Evolutionary conservation across 1,139 yeast species (phyloP), one percentile per base, ranked within the genome.

Genomic region (Debaryomyces sp.): DNA sequence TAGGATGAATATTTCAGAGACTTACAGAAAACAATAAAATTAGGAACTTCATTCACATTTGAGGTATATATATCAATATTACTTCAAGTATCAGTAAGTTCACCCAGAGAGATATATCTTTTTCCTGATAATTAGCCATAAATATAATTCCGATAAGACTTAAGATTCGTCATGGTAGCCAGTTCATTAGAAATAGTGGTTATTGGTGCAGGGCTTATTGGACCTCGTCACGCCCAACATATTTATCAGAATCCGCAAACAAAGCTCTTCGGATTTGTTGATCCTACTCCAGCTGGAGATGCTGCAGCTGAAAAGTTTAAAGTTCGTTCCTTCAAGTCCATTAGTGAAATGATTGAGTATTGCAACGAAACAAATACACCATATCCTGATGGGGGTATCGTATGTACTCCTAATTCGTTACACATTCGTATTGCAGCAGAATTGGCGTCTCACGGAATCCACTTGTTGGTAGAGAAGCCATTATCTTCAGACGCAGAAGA

Each of bases 321-420:
- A 30, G 59, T 73, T 1, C 52, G 59, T 24, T 68, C 66, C 49
- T 73, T 71, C 54, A 46, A 49, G 10, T 57, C 62, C 15, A 61
- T 73, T 41, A 58, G 60, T 22, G 63, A 62, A 10, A 58, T 72
- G 63, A 60, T 70, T 17, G 51, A 52, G 8, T 60, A 59, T 48
- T 71, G 76, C 53, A 61, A 64, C 27, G 35, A 46, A 4, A 59
- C 59, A 34, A 49, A 53, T 15, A 46, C 64, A 5, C 50, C 57
- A 21, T 67, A 64, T 30, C 78, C 78, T 1, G 68, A 71, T 43
- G 79, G 76, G 1, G 79, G 78, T 10, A 72, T 74, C 6, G 65
- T 74, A 4, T 73, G 76, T 42, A 74, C 78, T 1, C 79, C 79
- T 1, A 74, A 73, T 54, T 73, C 71, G 47, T 70, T 78, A 1